These are phyloP conservation scores for Tolypocladium nubicola DNA, from an alignment of 2,329 filamentous ascomycete genomes.

Conservation along the genomic window DNA sequence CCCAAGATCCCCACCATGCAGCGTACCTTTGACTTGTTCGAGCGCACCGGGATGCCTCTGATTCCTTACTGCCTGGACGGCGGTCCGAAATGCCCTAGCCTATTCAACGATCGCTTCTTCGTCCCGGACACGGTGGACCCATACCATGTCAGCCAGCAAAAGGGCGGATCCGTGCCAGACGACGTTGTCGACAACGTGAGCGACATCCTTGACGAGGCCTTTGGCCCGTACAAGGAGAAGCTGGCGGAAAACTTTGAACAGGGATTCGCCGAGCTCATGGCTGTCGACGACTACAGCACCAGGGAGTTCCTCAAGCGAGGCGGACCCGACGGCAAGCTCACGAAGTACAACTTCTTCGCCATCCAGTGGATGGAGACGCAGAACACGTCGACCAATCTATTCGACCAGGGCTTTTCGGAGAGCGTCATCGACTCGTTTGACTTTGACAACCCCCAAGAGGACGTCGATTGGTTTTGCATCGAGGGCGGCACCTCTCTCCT, in stretches of 20 bases:
- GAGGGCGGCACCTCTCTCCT: neutral
- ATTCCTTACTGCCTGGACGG: conserved; percentile 4
- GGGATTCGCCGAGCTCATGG: conserved; percentile 3
- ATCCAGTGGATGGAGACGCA: conserved; percentile 13
- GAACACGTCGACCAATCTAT: conserved; percentile 16
- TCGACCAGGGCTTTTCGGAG: conserved; percentile 24
- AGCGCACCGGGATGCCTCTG: conserved; percentile 1
- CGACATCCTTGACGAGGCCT: conserved; percentile 1
- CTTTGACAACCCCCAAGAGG: conserved; percentile 12
- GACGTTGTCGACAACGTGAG: conserved; percentile 4
- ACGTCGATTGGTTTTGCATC: conserved; percentile 2
- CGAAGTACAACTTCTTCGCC: conserved; percentile 6
- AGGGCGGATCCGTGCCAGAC: conserved; percentile 5
- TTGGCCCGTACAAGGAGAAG: conserved; percentile 1
- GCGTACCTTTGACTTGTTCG: conserved; percentile 4
- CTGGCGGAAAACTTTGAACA: conserved; percentile 2
- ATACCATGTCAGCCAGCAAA: conserved; percentile 2
- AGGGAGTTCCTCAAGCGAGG: conserved; percentile 10
- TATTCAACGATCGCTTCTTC: conserved; percentile 7
- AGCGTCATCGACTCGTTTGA: conserved; percentile 21
- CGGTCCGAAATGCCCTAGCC: neutral
- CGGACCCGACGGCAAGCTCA: conserved; percentile 1
- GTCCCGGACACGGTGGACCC: neutral
- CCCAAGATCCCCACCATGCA: conserved; percentile 20
- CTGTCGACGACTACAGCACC: conserved; percentile 9